phyloP scores from a whole-genome alignment of 495 filamentous ascomycete species.

The Neurospora sp. region DNA sequence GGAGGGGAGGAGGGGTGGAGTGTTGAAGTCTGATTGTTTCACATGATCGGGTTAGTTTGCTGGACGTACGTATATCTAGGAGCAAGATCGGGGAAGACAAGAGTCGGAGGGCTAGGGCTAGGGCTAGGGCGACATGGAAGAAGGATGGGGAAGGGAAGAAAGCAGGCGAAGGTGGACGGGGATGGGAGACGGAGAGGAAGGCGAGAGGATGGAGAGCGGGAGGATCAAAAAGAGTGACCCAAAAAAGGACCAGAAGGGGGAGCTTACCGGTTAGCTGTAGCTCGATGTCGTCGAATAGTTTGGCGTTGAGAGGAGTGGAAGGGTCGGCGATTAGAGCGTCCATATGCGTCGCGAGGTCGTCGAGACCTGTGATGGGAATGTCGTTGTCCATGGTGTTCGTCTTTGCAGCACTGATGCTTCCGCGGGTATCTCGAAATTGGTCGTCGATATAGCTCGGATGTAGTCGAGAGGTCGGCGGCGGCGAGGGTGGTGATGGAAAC shows the following conservation, averaged over 20 bases:
- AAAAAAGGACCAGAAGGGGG: too few species aligned
- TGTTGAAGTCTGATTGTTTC: constrained; percentile 31
- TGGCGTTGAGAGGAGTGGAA: constrained; percentile 25
- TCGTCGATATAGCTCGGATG: not conserved
- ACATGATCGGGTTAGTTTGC: not conserved
- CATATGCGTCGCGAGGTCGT: constrained; percentile 40
- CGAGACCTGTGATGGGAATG: constrained; percentile 32
- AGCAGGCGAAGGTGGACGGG: not conserved
- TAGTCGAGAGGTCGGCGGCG: not conserved
- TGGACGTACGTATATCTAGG: not conserved
- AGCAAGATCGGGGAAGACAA: not conserved
- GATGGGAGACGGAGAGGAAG: not conserved
- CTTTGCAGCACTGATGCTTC: not conserved
- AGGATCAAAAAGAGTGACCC: too few species aligned
- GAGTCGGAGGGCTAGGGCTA: not conserved
- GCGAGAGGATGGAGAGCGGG: too few species aligned
- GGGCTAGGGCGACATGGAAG: too few species aligned
- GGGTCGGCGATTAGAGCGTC: constrained; percentile 34
- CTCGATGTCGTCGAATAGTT: constrained; percentile 45
- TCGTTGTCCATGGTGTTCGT: constrained; percentile 16
- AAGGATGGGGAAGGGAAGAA: not conserved
- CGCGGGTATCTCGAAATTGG: not conserved
- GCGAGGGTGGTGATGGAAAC: not conserved
- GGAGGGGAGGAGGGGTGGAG: constrained; percentile 33
- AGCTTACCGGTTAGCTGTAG: constrained; percentile 40